phyloP scores from a whole-genome alignment of 768 basidiomycete species.

The Pleurotus djamor region DNA sequence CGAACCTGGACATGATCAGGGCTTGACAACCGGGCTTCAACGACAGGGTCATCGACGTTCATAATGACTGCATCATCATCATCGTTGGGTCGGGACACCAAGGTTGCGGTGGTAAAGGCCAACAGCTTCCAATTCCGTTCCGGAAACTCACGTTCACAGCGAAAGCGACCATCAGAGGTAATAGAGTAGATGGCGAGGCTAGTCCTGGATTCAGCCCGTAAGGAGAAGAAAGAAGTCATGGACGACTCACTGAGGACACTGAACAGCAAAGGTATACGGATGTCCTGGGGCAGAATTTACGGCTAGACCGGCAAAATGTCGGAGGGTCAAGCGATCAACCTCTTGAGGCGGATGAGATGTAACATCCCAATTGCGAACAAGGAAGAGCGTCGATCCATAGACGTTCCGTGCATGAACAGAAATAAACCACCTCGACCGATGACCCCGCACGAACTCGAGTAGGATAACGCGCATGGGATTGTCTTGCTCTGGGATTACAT shows the following conservation, averaged over 20 bases:
- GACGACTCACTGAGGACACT: conserved; percentile 34
- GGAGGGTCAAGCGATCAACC: conserved; percentile 36
- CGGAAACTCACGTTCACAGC: conserved; percentile 22
- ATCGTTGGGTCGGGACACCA: conserved; percentile 32
- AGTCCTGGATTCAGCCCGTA: conserved; percentile 1
- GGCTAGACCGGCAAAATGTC: conserved; percentile 37
- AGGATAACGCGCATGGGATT: conserved; percentile 34
- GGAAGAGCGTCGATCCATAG: conserved; percentile 20
- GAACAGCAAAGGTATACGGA: conserved; percentile 37
- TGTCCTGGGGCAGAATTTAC: conserved; percentile 39
- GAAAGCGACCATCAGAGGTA: conserved; percentile 33
- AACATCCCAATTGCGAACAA: conserved; percentile 61
- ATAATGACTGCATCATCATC: conserved; percentile 29
- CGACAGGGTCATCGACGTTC: conserved; percentile 26
- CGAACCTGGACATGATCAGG: conserved; percentile 19
- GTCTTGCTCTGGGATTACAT: conserved; percentile 18
- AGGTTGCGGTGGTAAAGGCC: conserved; percentile 29
- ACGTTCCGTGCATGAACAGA: conserved; percentile 31
- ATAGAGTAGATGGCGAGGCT: conserved; percentile 44
- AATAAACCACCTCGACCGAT: conserved; percentile 42
- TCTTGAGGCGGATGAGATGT: conserved; percentile 26
- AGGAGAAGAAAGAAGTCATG: background rate
- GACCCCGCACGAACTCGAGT: conserved; percentile 44
- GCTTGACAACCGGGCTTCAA: conserved; percentile 32
- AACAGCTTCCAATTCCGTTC: conserved; percentile 30